Conservation (phyloP, 2,329 filamentous ascomycete genomes). For the Colletotrichum caudatum region DNA sequence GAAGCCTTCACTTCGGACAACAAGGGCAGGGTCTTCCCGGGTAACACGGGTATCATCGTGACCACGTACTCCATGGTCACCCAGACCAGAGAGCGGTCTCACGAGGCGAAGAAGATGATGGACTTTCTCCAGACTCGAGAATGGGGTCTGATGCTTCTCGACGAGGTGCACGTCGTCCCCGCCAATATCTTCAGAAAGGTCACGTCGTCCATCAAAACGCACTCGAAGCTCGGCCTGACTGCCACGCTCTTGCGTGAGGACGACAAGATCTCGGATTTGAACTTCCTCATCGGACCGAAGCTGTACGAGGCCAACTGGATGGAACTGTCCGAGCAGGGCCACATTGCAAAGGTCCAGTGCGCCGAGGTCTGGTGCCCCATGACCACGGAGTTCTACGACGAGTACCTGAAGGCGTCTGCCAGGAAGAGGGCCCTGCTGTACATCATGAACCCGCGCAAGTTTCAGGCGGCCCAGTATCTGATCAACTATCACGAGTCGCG, state of each 20-base stretch:
- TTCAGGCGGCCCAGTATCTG: constrained; percentile 97
- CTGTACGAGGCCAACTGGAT: constrained; percentile 99
- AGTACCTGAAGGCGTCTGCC: constrained; percentile 81
- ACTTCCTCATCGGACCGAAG: constrained; percentile 97
- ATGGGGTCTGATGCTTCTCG: constrained; percentile 97
- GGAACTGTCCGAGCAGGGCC: constrained; percentile 95
- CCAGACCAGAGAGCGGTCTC: constrained; percentile 84
- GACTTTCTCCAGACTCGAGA: constrained; percentile 88
- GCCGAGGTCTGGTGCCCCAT: constrained; percentile 99
- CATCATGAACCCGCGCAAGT: constrained; percentile 98
- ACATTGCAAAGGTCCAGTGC: constrained; percentile 97
- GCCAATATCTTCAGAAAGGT: constrained; percentile 97
- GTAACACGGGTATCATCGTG: constrained; percentile 95
- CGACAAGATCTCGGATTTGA: constrained; percentile 97
- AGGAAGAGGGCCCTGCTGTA: constrained; percentile 72
- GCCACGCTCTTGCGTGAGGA: constrained; percentile 95
- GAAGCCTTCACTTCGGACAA: constrained; percentile 95
- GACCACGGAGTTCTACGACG: constrained; percentile 97
- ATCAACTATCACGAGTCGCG: constrained; percentile 96
- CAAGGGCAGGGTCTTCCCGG: constrained; percentile 83
- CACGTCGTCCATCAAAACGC: constrained; percentile 91
- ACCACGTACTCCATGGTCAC: constrained; percentile 99
- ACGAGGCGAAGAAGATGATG: constrained; percentile 98
- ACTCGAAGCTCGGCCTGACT: constrained; percentile 94
- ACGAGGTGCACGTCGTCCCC: constrained; percentile 98